Base-by-base conservation (phyloP, 2,329 filamentous ascomycete genomes). In the Fusarium nygamai region DNA sequence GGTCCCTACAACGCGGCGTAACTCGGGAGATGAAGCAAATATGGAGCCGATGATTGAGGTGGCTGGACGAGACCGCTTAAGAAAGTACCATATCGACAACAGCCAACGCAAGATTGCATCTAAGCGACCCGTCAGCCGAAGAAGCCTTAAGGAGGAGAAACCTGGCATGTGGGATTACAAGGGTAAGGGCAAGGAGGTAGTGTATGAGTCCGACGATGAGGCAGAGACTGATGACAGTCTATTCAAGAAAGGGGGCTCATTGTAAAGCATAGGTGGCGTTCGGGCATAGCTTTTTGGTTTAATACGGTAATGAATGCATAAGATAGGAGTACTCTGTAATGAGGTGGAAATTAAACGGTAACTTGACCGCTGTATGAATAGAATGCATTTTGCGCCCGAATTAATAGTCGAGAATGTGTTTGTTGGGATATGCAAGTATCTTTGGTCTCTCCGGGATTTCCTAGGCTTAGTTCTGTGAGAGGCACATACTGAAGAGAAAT, bases 101-200 rank as follows among this genome's bases (percentile, higher is more conserved):
- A 71, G 67, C 33, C 76, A 77, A 19, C 71, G 78, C 67, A 81
- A 78, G 63, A 75, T 76, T 8, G 78, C 76, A 22, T 78, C 78
- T 24, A 82, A 81, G 58, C 74, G 83, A 61, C 82, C 83, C 9
- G 79, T 71, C 33, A 87, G 84, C 67, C 81, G 84, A 38, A 80
- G 82, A 68, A 87, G 86, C 73, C 81, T 83, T 61, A 84, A 82
- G 75, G 85, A 86, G 60, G 78, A 80, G 43, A 83, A 81, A 67
- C 72, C 79, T n/a, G 76, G 78, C 3, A 24, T 62, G 54, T 81
- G 79, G 70, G 80, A 78, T 56, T 80, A 78, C 17, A 86, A 85
- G 77, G 84, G 84, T 4, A 89, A 89, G 75, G 87, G 85, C 4
- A 89, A 88, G 75, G 84, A 84, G 59, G 78, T 85, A 17, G 80